Conservation (phyloP, 352 stramenopile species). For the Pythium angustatum region DNA sequence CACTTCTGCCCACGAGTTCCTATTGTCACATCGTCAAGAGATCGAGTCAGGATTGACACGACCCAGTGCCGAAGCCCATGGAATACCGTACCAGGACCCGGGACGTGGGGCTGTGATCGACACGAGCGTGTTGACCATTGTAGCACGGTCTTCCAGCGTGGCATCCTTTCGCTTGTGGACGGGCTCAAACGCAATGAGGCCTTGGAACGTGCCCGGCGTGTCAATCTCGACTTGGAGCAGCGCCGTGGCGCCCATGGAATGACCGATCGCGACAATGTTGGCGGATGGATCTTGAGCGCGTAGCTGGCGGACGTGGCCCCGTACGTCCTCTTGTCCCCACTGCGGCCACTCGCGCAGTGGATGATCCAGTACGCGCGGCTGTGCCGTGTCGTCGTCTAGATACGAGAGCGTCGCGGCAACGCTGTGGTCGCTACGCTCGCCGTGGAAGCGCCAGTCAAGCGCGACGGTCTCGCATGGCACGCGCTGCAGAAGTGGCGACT, state of each 20-base stretch:
- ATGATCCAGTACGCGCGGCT: constrained; percentile 33
- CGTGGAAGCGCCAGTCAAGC: constrained; percentile 48
- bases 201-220: constrained; percentile 20
- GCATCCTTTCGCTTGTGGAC: neutral
- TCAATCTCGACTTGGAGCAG: constrained; percentile 22
- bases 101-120: constrained; percentile 9
- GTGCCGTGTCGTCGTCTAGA: constrained; percentile 19
- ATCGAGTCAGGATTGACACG: neutral
- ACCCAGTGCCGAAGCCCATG: neutral
- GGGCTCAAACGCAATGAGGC: constrained; percentile 30
- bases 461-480: constrained; percentile 29
- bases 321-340: constrained; percentile 15
- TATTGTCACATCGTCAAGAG: neutral
- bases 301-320: constrained; percentile 11
- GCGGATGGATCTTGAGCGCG: constrained; percentile 5
- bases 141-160: constrained; percentile 1
- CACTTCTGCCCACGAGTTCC: constrained; percentile 24
- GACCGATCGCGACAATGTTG: constrained; percentile 26
- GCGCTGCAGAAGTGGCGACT: constrained; percentile 28
- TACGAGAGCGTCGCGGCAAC: constrained; percentile 25
- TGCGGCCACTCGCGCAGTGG: constrained; percentile 19
- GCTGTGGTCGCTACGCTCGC: constrained; percentile 34
- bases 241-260: constrained; percentile 28
- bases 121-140: constrained; percentile 17
- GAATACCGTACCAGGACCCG: constrained; percentile 12